These are phyloP conservation scores for Spatholobus suberectus DNA, from an alignment of 306 rosid genomes.

Conservation along the genomic window DNA sequence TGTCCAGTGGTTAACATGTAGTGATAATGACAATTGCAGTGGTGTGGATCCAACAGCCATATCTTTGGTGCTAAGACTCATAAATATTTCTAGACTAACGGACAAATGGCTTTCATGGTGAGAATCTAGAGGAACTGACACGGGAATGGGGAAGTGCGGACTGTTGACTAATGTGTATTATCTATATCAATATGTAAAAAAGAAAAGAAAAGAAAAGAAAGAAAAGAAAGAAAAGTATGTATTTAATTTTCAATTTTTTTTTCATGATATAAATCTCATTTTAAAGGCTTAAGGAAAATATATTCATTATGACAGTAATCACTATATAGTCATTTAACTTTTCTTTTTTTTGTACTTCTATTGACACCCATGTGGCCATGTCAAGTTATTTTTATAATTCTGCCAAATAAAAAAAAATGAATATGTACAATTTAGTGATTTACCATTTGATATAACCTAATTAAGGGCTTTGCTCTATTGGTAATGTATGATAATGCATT, in stretches of 20 bases:
- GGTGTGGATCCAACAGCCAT: constrained; percentile 17
- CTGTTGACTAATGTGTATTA: not conserved
- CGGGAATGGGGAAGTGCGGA: not conserved
- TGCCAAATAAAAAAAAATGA: too few species aligned
- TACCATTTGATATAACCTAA: too few species aligned
- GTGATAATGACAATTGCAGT: constrained; percentile 18
- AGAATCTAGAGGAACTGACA: constrained; percentile 2
- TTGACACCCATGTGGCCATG: too few species aligned
- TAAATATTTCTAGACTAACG: not conserved
- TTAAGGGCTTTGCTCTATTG: not conserved
- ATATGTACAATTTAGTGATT: too few species aligned
- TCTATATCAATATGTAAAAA: not conserved
- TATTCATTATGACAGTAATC: too few species aligned
- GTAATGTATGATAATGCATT: not conserved
- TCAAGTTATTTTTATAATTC: too few species aligned
- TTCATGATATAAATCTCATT: too few species aligned
- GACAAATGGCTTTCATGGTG: constrained; percentile 25
- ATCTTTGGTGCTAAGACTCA: not conserved
- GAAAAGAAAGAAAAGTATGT: not conserved
- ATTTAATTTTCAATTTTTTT: not conserved
- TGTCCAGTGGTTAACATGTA: not conserved
- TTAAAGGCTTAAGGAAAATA: too few species aligned
- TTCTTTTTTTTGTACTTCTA: too few species aligned
- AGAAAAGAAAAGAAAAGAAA: not conserved
- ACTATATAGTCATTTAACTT: too few species aligned